Percentiles rank a stretch among this genome's conserved stretches.
These are phyloP conservation scores for Capniomyces stellatus DNA, from an alignment of 371 early-diverging fungal genomes.

Conservation along the genomic window DNA sequence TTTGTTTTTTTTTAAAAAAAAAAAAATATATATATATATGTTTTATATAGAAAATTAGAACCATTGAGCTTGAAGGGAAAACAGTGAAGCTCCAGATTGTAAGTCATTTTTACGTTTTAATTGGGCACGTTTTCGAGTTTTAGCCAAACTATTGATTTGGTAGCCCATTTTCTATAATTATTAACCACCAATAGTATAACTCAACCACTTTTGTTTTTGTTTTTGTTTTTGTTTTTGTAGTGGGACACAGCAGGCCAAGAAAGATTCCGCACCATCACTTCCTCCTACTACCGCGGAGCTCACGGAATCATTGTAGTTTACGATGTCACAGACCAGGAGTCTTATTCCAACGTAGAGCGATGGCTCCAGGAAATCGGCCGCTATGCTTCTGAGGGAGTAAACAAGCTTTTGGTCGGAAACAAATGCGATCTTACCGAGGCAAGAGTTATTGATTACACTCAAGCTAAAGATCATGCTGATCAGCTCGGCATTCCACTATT, in stretches of 20 bases:
- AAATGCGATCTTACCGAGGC: constrained; percentile 92
- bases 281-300: constrained; percentile 97
- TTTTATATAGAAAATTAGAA: constrained; percentile 98
- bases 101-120: constrained; percentile 4
- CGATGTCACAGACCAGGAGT: constrained; percentile 92
- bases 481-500: constrained; percentile 70
- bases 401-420: constrained; percentile 97
- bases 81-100: constrained; percentile 95
- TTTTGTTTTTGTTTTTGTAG: constrained; percentile 7
- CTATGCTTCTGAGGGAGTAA: constrained; percentile 83
- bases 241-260: constrained; percentile 99
- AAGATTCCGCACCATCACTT: constrained; percentile 97
- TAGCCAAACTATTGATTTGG: too few species aligned
- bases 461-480: constrained; percentile 75
- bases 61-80: constrained; percentile 94
- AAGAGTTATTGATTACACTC: constrained; percentile 58
- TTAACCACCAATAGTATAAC: not conserved
- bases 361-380: constrained; percentile 98
- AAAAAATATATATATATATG: too few species aligned
- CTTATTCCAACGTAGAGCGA: constrained; percentile 76
- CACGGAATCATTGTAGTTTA: constrained; percentile 98
- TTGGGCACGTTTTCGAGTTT: too few species aligned
- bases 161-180: too few species aligned
- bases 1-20: too few species aligned
- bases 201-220: not conserved